phyloP scores from a whole-genome alignment of 164 flowering plant species.

The Sextonia rubra region DNA sequence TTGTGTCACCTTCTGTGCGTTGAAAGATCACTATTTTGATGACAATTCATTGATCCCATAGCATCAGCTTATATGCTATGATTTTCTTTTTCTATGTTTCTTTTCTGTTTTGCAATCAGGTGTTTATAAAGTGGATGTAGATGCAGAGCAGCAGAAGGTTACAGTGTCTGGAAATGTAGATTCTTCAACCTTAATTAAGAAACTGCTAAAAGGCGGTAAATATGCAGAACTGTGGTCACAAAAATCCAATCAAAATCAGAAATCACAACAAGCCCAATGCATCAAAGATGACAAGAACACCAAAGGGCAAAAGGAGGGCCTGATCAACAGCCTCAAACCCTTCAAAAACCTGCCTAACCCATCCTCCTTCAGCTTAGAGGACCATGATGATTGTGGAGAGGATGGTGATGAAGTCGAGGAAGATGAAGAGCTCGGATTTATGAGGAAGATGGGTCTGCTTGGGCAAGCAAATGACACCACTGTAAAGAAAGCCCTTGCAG shows the following conservation, averaged over 20 bases:
- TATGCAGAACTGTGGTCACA: constrained; percentile 73
- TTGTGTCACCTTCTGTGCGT: too few relatives aligned
- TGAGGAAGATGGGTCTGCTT: constrained; percentile 13
- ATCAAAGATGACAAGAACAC: constrained; percentile 32
- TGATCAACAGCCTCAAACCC: constrained; percentile 42
- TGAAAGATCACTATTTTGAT: not conserved
- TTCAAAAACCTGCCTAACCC: constrained; percentile 34
- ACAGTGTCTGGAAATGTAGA: constrained; percentile 74
- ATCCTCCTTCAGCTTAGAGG: constrained; percentile 30
- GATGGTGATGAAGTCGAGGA: constrained; percentile 42
- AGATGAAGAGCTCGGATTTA: not conserved
- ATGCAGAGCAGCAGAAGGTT: constrained; percentile 70
- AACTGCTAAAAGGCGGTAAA: constrained; percentile 56
- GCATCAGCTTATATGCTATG: not conserved
- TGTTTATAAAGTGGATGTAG: constrained; percentile 60
- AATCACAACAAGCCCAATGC: constrained; percentile 28
- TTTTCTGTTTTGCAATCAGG: constrained; percentile 32
- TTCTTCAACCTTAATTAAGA: constrained; percentile 59
- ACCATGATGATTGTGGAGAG: constrained; percentile 32
- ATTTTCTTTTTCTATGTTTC: not conserved
- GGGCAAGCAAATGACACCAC: constrained; percentile 8
- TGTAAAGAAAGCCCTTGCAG: constrained; percentile 11
- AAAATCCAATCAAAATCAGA: constrained; percentile 46
- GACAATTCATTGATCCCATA: not conserved
- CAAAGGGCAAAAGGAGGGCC: constrained; percentile 35